These are phyloP conservation scores for Daldinia sp. DNA, from an alignment of 2,329 filamentous ascomycete species.

Conservation along the genomic window DNA sequence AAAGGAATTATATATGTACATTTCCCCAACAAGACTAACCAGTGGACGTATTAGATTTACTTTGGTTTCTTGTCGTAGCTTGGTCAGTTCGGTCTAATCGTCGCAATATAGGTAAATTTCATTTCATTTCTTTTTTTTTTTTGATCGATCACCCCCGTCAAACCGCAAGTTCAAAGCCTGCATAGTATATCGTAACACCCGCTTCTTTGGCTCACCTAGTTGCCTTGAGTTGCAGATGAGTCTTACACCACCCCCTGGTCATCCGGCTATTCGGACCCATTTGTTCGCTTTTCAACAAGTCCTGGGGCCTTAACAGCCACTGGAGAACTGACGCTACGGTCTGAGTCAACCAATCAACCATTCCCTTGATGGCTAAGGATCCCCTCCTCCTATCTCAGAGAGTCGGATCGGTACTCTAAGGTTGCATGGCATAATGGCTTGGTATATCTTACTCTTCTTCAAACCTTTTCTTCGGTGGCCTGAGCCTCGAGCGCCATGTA, in stretches of 20 bases:
- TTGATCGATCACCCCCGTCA: background rate
- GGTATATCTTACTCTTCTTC: background rate
- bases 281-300: constrained; percentile 6
- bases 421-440: background rate
- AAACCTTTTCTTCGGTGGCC: background rate
- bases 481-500: background rate
- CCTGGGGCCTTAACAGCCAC: constrained; percentile 7
- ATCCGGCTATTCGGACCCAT: constrained; percentile 16
- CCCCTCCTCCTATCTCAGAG: background rate
- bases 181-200: background rate
- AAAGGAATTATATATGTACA: too few species aligned
- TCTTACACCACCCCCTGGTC: constrained; percentile 26
- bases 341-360: background rate
- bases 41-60: too few species aligned
- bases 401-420: background rate
- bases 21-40: too few species aligned
- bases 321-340: background rate
- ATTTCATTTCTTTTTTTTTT: too few species aligned
- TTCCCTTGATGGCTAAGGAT: background rate
- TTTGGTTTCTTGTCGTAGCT: too few species aligned
- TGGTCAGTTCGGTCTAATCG: background rate
- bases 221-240: constrained; percentile 17
- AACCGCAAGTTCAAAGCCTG: background rate
- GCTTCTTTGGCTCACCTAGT: background rate
- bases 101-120: background rate